Conservation (phyloP, 2,329 filamentous ascomycete genomes). For the Thielaviopsis populi region DNA sequence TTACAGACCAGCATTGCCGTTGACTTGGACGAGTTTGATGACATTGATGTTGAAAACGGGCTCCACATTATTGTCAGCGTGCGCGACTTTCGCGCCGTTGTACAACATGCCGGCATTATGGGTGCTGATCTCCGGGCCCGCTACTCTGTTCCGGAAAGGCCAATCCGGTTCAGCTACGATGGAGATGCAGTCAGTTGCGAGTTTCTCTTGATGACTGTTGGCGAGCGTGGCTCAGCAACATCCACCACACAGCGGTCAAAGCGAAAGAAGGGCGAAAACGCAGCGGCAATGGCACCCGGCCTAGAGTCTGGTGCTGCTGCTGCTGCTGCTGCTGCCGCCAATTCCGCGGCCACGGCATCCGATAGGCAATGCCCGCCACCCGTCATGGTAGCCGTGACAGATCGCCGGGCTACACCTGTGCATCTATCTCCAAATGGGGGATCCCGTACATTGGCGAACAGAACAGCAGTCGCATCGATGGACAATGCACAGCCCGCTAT, state of each 20-base stretch:
- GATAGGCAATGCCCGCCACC: not conserved
- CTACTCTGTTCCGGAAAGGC: conserved; percentile 56
- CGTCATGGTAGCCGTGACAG: not conserved
- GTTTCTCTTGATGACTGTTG: conserved; percentile 71
- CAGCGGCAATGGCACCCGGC: conserved; percentile 15
- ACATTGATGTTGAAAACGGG: conserved; percentile 57
- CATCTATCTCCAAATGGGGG: not conserved
- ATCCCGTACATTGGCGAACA: not conserved
- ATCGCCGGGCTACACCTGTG: not conserved
- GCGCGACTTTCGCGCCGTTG: conserved; percentile 68
- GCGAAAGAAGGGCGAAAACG: conserved; percentile 20
- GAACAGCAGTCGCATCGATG: not conserved
- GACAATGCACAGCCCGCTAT: conserved; percentile 24
- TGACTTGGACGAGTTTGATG: conserved; percentile 61
- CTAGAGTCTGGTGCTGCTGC: conserved; percentile 21
- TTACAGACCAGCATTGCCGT: conserved; percentile 66
- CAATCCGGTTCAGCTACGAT: conserved; percentile 58
- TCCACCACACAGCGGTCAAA: conserved; percentile 33
- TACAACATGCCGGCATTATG: conserved; percentile 57
- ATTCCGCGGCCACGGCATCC: not conserved
- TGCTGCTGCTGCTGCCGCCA: not conserved
- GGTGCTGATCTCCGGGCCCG: conserved; percentile 50
- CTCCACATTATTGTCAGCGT: conserved; percentile 69
- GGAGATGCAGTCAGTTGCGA: conserved; percentile 55
- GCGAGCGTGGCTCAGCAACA: conserved; percentile 38